Base-by-base conservation (phyloP, 2,329 filamentous ascomycete species). In the Aspergillus calidoustus region DNA sequence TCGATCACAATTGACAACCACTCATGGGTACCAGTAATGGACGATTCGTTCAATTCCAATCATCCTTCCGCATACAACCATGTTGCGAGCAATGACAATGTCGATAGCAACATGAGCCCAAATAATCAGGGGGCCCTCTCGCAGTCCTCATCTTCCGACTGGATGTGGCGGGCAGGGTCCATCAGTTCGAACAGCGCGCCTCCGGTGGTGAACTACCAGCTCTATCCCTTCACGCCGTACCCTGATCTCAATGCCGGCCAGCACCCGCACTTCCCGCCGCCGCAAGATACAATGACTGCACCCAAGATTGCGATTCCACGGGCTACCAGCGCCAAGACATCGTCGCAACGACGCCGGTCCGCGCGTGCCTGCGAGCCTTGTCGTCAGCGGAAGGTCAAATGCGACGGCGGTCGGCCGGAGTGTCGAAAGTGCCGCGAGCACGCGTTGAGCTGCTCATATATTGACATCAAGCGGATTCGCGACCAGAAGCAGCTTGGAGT, bases 311-410 rank as follows among this genome's bases (percentile, higher is more conserved):
- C 73, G 1, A 76, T 76, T 13, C 73, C 73, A 1, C 71, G 73
- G 6, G 56, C 69, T 8, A 61, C 69, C 2, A 55, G 63, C 2
- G 31, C 64, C n/a, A 68, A 67, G 23, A 64, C 55, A 0, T 60
- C 62, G 0, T 56, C 60, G 1, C 67, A 67, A 30, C 71, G 72
- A 38, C 70, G 69, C 8, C 72, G 74, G 7, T 74, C 74, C 7
- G 67, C 69, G 0, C 69, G 72, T 4, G 75, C 77, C 31, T 75
- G 74, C 38, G 76, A 79, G 67, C 64, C 74, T 6, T 77, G 74
- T 60, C 69, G 74, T 19, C 68, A 69, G 50, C 71, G 74, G 15
- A 76, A 76, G 59, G 72, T 74, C 53, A 77, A 76, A 61, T 77
- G 74, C 31, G 74, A 76, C 30, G 74, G 72, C 7, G 65, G 57